These are phyloP conservation scores for Vigna nakashimae DNA, from an alignment of 306 rosid genomes.

Conservation along the genomic window DNA sequence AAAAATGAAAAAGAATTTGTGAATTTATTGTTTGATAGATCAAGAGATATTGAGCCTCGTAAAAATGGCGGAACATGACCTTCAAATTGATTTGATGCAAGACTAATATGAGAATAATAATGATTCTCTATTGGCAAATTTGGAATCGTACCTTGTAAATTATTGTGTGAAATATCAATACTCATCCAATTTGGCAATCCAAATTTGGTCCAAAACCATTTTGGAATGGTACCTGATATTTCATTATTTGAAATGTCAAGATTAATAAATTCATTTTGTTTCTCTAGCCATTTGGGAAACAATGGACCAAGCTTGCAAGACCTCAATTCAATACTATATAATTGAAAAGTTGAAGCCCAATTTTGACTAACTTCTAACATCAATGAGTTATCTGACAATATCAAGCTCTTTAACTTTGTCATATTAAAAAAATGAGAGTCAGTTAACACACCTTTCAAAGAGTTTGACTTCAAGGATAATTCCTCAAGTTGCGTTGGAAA, in stretches of 20 bases:
- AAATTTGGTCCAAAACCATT: conserved; percentile 28
- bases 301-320: conserved; percentile 33
- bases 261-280: neutral
- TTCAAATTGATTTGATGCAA: no score
- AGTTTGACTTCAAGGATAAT: neutral
- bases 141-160: no score
- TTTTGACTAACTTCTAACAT: neutral
- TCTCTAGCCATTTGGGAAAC: conserved; percentile 38
- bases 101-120: no score
- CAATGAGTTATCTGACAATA: neutral
- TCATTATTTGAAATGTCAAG: conserved; percentile 5
- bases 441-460: conserved; percentile 23
- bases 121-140: no score
- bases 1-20: neutral
- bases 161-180: neutral
- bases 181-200: accelerated
- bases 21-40: conserved; percentile 37
- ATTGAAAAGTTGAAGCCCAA: neutral
- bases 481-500: neutral
- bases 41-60: neutral
- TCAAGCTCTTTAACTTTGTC: accelerated
- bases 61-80: neutral
- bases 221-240: neutral
- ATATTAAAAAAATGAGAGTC: neutral
- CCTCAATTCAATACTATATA: accelerated